phyloP scores from a whole-genome alignment of 352 stramenopile species.

The Globisporangium camurandrum region DNA sequence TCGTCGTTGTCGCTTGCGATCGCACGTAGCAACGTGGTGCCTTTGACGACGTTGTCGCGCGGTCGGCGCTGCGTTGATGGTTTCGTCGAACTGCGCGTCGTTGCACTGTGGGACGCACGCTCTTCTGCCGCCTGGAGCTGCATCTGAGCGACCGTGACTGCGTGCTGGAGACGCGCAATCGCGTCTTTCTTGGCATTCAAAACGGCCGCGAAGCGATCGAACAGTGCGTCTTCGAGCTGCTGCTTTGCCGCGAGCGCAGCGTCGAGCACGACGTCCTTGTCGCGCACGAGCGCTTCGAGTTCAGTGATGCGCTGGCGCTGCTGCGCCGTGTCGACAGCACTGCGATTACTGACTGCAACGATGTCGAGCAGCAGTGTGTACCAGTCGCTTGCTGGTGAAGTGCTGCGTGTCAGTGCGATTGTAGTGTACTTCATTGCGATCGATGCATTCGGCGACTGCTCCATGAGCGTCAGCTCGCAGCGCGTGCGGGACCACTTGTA shows the following conservation, averaged over 20 bases:
- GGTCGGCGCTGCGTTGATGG: neutral
- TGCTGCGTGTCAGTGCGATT: constrained; percentile 17
- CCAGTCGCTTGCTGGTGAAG: constrained; percentile 13
- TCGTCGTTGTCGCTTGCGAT: constrained; percentile 6
- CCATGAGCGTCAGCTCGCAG: constrained; percentile 40
- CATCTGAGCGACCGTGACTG: constrained; percentile 16
- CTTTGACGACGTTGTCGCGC: neutral
- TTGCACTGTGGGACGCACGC: neutral
- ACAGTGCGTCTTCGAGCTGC: constrained; percentile 27
- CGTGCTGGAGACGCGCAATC: constrained; percentile 30
- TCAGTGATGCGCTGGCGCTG: constrained; percentile 17
- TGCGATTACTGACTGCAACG: constrained; percentile 8
- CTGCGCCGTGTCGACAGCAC: constrained; percentile 6
- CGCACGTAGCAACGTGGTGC: constrained; percentile 26
- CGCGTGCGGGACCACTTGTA: constrained; percentile 33
- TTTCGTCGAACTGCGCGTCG: neutral
- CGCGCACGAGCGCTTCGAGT: constrained; percentile 25
- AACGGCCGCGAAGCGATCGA: constrained; percentile 38
- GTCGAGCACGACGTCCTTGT: constrained; percentile 43
- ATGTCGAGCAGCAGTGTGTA: constrained; percentile 24
- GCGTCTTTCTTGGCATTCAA: constrained; percentile 63
- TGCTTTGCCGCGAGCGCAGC: constrained; percentile 34
- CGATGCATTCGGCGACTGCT: constrained; percentile 15
- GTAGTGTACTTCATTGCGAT: constrained; percentile 52
- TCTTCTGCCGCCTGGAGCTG: neutral